A percentile compares a stretch with the other conserved stretches of the same genome.
phyloP scores from a whole-genome alignment of 148 eudicot species.

The Rhododendron ferrugineum region DNA sequence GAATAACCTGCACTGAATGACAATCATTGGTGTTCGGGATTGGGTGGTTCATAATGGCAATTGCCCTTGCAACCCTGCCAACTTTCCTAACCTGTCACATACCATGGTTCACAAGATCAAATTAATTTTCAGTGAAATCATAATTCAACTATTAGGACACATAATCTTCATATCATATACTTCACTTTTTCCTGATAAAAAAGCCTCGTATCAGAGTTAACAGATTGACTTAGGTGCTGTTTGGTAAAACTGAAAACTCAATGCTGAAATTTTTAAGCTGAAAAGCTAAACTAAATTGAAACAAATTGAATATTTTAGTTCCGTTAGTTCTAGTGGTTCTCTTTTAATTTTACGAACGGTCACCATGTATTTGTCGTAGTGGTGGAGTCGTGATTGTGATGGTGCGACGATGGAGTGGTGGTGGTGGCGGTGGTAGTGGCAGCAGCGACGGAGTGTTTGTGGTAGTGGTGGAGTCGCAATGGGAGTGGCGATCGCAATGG shows the following conservation, averaged over 20 bases:
- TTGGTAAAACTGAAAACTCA: too few species aligned
- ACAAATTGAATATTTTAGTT: too few species aligned
- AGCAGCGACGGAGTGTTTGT: not conserved
- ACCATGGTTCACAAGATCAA: conserved; percentile 5
- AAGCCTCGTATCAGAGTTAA: too few species aligned
- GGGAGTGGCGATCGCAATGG: too few species aligned
- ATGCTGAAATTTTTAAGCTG: too few species aligned
- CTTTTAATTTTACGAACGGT: not conserved
- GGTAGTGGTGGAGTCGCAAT: not conserved
- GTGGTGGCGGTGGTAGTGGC: not conserved
- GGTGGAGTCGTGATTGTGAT: not conserved
- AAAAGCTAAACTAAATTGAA: too few species aligned
- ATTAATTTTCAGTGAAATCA: not conserved
- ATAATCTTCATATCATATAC: not conserved
- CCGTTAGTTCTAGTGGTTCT: too few species aligned
- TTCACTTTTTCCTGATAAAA: not conserved
- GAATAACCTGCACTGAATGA: conserved; percentile 86
- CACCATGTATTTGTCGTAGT: not conserved
- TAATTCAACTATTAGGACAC: not conserved
- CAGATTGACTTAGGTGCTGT: not conserved
- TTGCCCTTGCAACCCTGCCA: conserved; percentile 95
- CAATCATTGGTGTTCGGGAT: conserved; percentile 86
- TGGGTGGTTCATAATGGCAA: conserved; percentile 95
- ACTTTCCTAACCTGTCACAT: conserved; percentile 74
- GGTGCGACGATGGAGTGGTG: not conserved